Percentiles rank a stretch among this genome's conserved stretches.
phyloP scores from a whole-genome alignment of 2,329 filamentous ascomycete genomes.

The Colletotrichum sp. region DNA sequence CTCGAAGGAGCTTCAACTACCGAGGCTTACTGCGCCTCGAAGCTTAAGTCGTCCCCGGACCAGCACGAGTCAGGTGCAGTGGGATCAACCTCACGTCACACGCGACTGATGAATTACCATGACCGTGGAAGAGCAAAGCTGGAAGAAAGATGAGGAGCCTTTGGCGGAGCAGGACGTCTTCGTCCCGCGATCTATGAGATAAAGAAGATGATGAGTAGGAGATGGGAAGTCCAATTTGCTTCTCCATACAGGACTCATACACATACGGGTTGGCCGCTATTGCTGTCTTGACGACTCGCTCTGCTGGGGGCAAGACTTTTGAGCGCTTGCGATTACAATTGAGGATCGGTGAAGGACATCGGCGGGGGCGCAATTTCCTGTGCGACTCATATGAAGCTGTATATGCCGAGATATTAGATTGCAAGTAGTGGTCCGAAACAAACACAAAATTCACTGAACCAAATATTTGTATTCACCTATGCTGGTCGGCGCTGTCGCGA shows the following conservation, averaged over 20 bases:
- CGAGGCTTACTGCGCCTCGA: background rate
- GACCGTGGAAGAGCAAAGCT: background rate
- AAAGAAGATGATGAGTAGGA: background rate
- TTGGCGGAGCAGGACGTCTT: background rate
- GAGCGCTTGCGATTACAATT: background rate
- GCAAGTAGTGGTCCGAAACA: background rate
- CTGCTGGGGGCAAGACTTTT: background rate
- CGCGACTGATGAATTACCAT: background rate
- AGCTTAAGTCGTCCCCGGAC: background rate
- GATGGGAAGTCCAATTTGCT: background rate
- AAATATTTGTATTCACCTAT: background rate
- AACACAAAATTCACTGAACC: background rate
- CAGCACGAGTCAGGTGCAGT: background rate
- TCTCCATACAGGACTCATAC: background rate
- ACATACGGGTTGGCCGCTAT: background rate
- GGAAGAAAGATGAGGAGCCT: background rate
- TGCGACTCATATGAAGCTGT: background rate
- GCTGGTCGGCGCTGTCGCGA: accelerated
- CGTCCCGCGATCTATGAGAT: background rate
- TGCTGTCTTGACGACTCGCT: background rate
- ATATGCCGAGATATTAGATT: background rate
- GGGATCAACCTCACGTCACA: background rate
- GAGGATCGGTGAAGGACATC: background rate
- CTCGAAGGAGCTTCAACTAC: conserved; percentile 2
- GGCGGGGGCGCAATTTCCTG: background rate